Conservation (phyloP, 2,329 filamentous ascomycete genomes). For the Phialophora macrospora region DNA sequence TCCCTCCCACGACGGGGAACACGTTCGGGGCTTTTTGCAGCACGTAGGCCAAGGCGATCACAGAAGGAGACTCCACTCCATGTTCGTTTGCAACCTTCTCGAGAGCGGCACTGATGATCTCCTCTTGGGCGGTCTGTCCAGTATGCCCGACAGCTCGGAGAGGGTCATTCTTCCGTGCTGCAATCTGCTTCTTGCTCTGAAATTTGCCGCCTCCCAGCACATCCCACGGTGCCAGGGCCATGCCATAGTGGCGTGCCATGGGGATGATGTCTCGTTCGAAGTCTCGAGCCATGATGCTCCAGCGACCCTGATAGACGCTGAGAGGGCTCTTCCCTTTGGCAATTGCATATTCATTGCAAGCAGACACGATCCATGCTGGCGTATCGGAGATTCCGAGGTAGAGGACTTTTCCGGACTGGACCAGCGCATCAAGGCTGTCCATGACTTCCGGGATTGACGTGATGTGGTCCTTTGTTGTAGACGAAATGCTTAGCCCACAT, state of each 20-base stretch:
- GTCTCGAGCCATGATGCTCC: constrained; percentile 66
- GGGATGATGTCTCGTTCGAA: constrained; percentile 71
- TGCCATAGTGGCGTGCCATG: constrained; percentile 66
- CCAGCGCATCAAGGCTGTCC: constrained; percentile 49
- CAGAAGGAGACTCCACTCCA: constrained; percentile 37
- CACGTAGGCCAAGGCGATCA: constrained; percentile 57
- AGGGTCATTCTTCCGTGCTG: constrained; percentile 40
- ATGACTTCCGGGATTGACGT: constrained; percentile 48
- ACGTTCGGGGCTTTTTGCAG: constrained; percentile 58
- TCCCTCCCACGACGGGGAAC: constrained; percentile 59
- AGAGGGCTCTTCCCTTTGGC: constrained; percentile 71
- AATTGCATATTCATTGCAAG: constrained; percentile 63
- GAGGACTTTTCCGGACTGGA: constrained; percentile 51
- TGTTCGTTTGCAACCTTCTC: constrained; percentile 31
- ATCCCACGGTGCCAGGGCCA: constrained; percentile 64
- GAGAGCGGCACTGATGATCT: constrained; percentile 28
- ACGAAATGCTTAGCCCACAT: not conserved
- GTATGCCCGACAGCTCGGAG: constrained; percentile 51
- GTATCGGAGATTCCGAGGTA: constrained; percentile 60
- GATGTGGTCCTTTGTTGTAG: constrained; percentile 51
- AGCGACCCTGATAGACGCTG: constrained; percentile 69
- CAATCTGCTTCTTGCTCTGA: constrained; percentile 49
- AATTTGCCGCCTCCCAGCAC: constrained; percentile 58
- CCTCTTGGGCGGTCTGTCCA: constrained; percentile 25
- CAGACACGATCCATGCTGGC: constrained; percentile 46